Percentiles rank a stretch among this genome's conserved stretches.
Conservation (phyloP, 345 rosid genomes). For the Odontarrhena argentea region DNA sequence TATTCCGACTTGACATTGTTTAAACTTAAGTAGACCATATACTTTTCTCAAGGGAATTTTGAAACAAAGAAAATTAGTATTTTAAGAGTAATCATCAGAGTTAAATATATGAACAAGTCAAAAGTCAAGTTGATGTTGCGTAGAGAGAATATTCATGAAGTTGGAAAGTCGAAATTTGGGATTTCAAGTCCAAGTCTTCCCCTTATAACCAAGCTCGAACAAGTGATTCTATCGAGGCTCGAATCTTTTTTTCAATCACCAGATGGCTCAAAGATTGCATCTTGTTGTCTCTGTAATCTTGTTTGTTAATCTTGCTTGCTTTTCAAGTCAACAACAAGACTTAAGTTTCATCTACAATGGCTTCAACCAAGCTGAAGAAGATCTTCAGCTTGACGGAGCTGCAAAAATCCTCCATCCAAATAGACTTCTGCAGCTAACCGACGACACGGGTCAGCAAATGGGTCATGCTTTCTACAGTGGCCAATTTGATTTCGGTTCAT, state of each 20-base stretch:
- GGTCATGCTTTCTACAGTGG: slow-evolving; percentile 16
- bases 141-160: no score
- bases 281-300: neutral
- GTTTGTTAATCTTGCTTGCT: neutral
- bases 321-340: slow-evolving; percentile 26
- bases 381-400: slow-evolving; percentile 35
- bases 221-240: no score
- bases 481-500: slow-evolving; percentile 46
- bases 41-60: no score
- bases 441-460: slow-evolving; percentile 28
- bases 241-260: neutral
- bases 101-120: no score
- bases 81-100: no score
- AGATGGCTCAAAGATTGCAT: neutral
- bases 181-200: no score
- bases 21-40: no score
- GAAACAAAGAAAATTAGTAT: no score
- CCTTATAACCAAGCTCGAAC: no score
- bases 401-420: slow-evolving; percentile 36
- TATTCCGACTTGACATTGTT: no score
- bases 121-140: no score
- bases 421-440: slow-evolving; percentile 53
- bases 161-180: no score
- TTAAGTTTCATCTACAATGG: slow-evolving; percentile 44
- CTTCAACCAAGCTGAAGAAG: slow-evolving; percentile 29